Base-by-base conservation (phyloP, 495 filamentous ascomycete species). In the Talaromyces wortmannii region DNA sequence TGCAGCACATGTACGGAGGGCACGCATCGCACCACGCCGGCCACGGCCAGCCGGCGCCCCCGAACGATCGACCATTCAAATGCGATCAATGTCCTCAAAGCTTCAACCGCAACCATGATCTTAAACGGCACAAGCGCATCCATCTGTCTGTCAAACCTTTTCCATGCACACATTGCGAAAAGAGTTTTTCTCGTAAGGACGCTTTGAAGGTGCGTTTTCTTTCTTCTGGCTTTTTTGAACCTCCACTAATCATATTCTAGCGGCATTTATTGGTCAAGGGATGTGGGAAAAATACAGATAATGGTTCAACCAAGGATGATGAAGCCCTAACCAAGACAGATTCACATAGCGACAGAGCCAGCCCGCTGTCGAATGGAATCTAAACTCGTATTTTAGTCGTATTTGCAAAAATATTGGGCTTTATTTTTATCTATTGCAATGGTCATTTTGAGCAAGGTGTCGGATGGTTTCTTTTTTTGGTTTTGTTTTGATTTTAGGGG, bases 161-260 rank as follows among this genome's bases (percentile, higher is more conserved):
- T 67, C 92, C 94, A 0, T 98, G 94, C 63, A 79, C 69, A 10
- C 85, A 89, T 61, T 98, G 94, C 63, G 91, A 96, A 32, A 98
- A 97, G 82, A 94, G 90, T 68, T 98, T 98, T 61, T 96, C 90
- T 16, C 76, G 94, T 43, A 98, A 97, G 68, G 94, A 98, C 76
- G 94, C 94, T 16, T 77, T 98, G 12, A 98, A 98, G 88, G 94
- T 97, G 63, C 56, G 78, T 67, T 32, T 50, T 55, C 17, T 51
- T 44, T 12, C 43, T 49, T 31, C 52, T 57, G 50, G 10, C 54
- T 57, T 48, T 53, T 55, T 49, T 59, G 31, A 23, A 16, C 54
- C 29, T 50, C 52, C 11, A 45, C 45, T 55, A 53, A 56, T 71
- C 74, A 62, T 57, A 18, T 8, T 15, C 55, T 57, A 97, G 92